A percentile compares a stretch with the other conserved stretches of the same genome.
These are phyloP conservation scores for Spiraea crenata DNA, from an alignment of 331 rosid genomes.

Conservation along the genomic window DNA sequence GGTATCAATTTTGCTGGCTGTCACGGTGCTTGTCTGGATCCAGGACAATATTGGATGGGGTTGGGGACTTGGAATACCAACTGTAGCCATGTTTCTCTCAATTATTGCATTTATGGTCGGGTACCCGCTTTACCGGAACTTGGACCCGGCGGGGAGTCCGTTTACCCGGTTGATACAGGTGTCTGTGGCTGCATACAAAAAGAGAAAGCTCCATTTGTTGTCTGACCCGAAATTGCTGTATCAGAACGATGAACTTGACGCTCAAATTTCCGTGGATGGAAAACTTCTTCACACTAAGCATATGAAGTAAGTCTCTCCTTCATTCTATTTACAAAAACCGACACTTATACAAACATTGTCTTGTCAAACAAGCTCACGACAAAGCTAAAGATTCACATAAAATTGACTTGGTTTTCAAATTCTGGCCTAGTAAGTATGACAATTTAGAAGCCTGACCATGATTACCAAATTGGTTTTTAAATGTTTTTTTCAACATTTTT, in stretches of 20 bases:
- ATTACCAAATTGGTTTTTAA: not conserved
- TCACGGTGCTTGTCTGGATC: conserved; percentile 81
- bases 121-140: conserved; percentile 73
- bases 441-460: not conserved
- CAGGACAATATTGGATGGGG: conserved; percentile 98
- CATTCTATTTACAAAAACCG: not conserved
- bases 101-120: conserved; percentile 58
- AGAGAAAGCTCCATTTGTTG: conserved; percentile 46
- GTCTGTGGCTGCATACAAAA: conserved; percentile 57
- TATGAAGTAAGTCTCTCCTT: conserved; percentile 48
- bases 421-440: too few species aligned
- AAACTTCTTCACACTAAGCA: conserved; percentile 56
- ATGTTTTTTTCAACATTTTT: too few species aligned
- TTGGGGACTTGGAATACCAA: conserved; percentile 74
- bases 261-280: conserved; percentile 59
- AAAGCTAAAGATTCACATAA: too few species aligned
- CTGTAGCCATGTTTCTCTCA: conserved; percentile 75
- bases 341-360: too few species aligned
- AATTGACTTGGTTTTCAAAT: too few species aligned
- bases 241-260: conserved; percentile 69
- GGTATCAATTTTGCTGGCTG: conserved; percentile 64
- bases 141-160: conserved; percentile 84
- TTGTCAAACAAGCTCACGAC: too few species aligned
- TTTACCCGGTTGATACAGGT: conserved; percentile 84
- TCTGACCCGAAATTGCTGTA: conserved; percentile 37